Percentiles rank a stretch among this genome's conserved stretches.
These are phyloP conservation scores for Pyrenula massariospora DNA, from an alignment of 495 filamentous ascomycete genomes.

Conservation along the genomic window DNA sequence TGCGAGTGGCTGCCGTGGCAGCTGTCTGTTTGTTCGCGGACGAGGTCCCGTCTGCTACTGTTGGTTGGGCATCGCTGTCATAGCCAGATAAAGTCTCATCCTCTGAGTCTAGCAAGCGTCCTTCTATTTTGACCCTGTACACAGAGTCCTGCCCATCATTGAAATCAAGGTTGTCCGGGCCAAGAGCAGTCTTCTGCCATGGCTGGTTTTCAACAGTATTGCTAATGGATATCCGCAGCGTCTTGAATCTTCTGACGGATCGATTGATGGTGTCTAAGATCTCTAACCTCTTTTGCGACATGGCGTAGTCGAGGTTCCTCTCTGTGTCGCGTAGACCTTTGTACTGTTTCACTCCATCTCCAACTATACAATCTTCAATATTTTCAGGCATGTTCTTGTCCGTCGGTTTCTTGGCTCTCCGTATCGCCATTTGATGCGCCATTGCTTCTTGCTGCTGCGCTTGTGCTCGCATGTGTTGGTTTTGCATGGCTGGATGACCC, in stretches of 20 bases:
- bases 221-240: constrained; percentile 85
- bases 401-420: constrained; percentile 75
- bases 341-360: constrained; percentile 75
- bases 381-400: constrained; percentile 91
- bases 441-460: constrained; percentile 35
- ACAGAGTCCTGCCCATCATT: constrained; percentile 53
- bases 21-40: constrained; percentile 39
- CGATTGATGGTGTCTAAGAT: constrained; percentile 74
- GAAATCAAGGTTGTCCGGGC: constrained; percentile 64
- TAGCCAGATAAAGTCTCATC: constrained; percentile 37
- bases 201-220: constrained; percentile 92
- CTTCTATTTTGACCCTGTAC: constrained; percentile 89
- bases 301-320: constrained; percentile 81
- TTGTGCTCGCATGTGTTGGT: not conserved
- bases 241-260: constrained; percentile 70
- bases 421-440: constrained; percentile 55
- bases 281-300: constrained; percentile 87
- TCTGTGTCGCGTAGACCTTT: constrained; percentile 74
- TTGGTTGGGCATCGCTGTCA: constrained; percentile 48
- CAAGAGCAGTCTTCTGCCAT: constrained; percentile 65
- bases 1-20: constrained; percentile 23
- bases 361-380: constrained; percentile 65
- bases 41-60: constrained; percentile 22
- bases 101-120: constrained; percentile 70
- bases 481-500: constrained; percentile 16